These are phyloP conservation scores for Annulohypoxylon stygium DNA, from an alignment of 495 filamentous ascomycete species.

Conservation along the genomic window DNA sequence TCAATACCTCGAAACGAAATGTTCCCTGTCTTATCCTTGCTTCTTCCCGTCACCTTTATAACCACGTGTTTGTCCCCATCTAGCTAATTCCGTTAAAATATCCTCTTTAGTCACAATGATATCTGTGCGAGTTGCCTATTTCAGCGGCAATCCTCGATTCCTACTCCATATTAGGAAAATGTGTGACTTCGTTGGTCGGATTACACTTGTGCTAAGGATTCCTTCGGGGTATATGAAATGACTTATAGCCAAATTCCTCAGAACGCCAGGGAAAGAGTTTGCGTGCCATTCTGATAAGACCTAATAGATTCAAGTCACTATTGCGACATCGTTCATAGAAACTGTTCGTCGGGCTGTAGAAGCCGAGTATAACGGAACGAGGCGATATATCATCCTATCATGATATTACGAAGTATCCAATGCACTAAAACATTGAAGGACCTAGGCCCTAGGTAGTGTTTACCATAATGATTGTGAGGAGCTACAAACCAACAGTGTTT, in stretches of 20 bases:
- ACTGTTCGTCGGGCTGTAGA: background rate
- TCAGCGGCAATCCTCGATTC: background rate
- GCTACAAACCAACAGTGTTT: too few species aligned
- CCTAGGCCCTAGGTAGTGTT: too few species aligned
- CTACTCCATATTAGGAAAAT: conserved; percentile 4
- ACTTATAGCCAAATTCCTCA: background rate
- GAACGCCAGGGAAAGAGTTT: background rate
- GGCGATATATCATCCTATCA: too few species aligned
- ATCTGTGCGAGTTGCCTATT: background rate
- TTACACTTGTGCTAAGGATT: background rate
- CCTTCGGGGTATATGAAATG: background rate
- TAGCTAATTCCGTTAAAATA: background rate
- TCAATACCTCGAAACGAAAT: background rate
- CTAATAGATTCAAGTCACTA: background rate
- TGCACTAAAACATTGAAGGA: too few species aligned
- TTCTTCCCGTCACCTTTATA: conserved; percentile 5
- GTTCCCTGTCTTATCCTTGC: conserved; percentile 12
- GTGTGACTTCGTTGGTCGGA: background rate
- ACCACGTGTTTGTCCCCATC: conserved; percentile 2
- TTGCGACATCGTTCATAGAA: background rate
- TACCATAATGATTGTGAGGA: too few species aligned
- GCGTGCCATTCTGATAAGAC: background rate
- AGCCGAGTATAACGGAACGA: background rate
- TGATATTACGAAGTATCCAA: background rate
- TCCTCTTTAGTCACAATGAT: background rate